These are phyloP conservation scores for Boletales sp. DNA, from an alignment of 768 basidiomycete genomes.

Conservation along the genomic window DNA sequence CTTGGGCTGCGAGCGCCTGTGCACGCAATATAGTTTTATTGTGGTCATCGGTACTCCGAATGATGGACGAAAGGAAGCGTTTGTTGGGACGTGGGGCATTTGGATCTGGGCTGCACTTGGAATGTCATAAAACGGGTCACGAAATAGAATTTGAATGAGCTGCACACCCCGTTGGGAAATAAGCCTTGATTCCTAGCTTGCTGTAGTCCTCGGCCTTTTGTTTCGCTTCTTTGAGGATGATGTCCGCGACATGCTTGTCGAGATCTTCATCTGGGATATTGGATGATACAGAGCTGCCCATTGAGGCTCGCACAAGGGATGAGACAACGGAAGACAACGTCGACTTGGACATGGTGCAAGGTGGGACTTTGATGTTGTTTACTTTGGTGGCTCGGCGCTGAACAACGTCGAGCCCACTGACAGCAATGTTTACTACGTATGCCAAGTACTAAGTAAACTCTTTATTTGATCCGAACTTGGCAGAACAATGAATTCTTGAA, in stretches of 20 bases:
- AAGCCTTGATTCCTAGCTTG: constrained; percentile 75
- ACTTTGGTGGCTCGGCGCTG: constrained; percentile 5
- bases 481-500: no score
- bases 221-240: constrained; percentile 91
- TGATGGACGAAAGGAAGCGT: constrained; percentile 79
- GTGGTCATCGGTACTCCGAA: constrained; percentile 93
- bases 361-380: constrained; percentile 20
- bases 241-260: constrained; percentile 86
- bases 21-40: constrained; percentile 80
- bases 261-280: constrained; percentile 78
- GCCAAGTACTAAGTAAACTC: no score
- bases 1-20: constrained; percentile 69
- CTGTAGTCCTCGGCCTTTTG: constrained; percentile 81
- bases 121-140: neutral
- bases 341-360: constrained; percentile 38
- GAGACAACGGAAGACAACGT: constrained; percentile 86
- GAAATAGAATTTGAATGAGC: constrained; percentile 14
- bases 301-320: constrained; percentile 70
- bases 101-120: constrained; percentile 50
- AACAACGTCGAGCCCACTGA: neutral
- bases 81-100: constrained; percentile 80
- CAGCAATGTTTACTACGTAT: no score
- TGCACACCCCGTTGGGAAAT: constrained; percentile 55
- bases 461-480: no score
- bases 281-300: constrained; percentile 60